A percentile compares a stretch with the other conserved stretches of the same genome.
Evolutionary conservation across 768 basidiomycete species (phyloP).

Genomic region (Rhizopogon vesiculosus): DNA sequence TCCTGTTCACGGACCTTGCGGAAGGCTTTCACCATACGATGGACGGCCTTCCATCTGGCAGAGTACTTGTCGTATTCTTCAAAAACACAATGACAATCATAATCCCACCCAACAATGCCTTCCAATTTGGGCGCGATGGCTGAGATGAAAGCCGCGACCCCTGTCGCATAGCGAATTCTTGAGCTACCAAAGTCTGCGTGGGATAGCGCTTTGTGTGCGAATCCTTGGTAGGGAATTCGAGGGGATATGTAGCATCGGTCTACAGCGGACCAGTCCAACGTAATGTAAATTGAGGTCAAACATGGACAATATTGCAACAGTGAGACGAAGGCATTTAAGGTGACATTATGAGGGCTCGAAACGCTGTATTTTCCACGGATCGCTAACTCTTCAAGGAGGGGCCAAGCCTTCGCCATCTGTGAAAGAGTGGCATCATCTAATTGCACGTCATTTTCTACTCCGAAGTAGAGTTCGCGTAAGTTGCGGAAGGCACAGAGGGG

Average conservation of each 20-base stretch:
- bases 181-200: neutral
- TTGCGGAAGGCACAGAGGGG: neutral
- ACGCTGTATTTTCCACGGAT: neutral
- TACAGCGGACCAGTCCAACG: neutral
- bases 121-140: constrained; percentile 23
- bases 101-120: constrained; percentile 20
- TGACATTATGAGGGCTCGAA: neutral
- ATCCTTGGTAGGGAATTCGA: neutral
- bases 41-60: constrained; percentile 19
- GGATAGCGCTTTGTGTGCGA: neutral
- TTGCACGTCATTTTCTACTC: neutral
- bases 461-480: neutral
- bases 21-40: constrained; percentile 17
- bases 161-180: neutral
- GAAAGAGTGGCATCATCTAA: neutral
- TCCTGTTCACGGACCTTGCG: constrained; percentile 2
- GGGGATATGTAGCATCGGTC: neutral
- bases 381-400: neutral
- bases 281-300: neutral
- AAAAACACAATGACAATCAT: too few relatives aligned
- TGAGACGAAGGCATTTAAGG: neutral
- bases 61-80: constrained; percentile 17
- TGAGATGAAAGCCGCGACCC: constrained; percentile 19
- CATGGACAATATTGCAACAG: neutral
- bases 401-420: constrained; percentile 2